Evolutionary conservation across 1,284 basidiomycete genomes (phyloP), one percentile per base, ranked within the genome.

Genomic region (Tilletiopsis washingtonensis): DNA sequence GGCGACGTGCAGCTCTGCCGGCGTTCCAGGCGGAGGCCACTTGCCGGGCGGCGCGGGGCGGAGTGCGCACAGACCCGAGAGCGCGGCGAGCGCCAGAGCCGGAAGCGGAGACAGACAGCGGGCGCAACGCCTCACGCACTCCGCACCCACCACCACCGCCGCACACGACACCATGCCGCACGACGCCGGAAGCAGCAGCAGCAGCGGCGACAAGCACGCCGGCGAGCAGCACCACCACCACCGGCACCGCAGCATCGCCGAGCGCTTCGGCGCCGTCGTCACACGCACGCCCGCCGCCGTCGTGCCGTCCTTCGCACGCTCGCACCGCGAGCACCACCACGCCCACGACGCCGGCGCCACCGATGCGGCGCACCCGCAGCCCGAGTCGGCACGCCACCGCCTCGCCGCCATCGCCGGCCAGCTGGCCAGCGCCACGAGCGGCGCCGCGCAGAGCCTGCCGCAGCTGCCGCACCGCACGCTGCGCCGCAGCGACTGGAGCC

Each of bases 361-460:
- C 32, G 12, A 12, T 17, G 12, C 17, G 12, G 32, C 12, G 2
- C 32, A 34, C 17, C 32, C 12, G 12, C 32, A 17, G 27, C 43
- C 20, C 24, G 43, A 45, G 7, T 11, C 25, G 11, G 11, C 45
- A 19, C 11, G 34, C 6, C 43, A 59, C 5, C 48, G 61, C 3
- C 38, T 63, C 5, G 56, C 61, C 1, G 59, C 58, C 7, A 63
- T 63, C 21, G 61, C 61, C 6, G 51, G 51, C 39, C 61, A 63
- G 43, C 48, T 63, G 3, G 61, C 59, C 3, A 47, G 58, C 3
- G 61, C 59, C 9, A 61, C 61, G 0, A 59, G 34, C 5, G 4
- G 34, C 14, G 36, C 45, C 12, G 37, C 36, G n/a, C 45, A 47
- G 39, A n/a, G n/a, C 4, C 34, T 47, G 6, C 12, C 37, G 20